Conservation (phyloP, 345 rosid genomes). For the Kandelia obovata region DNA sequence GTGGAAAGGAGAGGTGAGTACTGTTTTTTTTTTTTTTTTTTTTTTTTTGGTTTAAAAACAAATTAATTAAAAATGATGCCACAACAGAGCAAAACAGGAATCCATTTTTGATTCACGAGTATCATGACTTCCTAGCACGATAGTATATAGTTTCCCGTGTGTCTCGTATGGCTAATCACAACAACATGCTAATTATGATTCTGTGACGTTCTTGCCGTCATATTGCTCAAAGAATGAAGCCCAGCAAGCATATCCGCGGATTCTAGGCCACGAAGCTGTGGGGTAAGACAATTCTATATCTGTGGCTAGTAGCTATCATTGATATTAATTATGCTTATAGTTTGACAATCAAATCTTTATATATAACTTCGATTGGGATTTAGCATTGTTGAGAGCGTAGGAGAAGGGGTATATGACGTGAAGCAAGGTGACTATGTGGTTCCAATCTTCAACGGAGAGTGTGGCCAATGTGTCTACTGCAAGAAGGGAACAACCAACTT, state of each 20-base stretch:
- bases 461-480: constrained; percentile 58
- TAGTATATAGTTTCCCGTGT: no score
- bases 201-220: not conserved
- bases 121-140: no score
- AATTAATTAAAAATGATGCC: not conserved
- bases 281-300: constrained; percentile 38
- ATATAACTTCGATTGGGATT: not conserved
- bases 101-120: no score
- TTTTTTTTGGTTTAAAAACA: not conserved
- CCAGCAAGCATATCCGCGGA: constrained; percentile 58
- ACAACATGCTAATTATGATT: not conserved
- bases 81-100: no score
- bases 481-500: constrained; percentile 40
- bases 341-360: not conserved
- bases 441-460: constrained; percentile 64
- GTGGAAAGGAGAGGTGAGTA: constrained; percentile 57
- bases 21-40: no score
- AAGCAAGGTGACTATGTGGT: constrained; percentile 62
- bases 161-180: not conserved
- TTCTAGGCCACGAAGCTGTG: constrained; percentile 76
- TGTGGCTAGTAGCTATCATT: not conserved
- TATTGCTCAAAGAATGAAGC: constrained; percentile 47
- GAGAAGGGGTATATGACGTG: constrained; percentile 56
- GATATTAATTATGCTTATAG: not conserved
- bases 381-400: constrained; percentile 64